Percentiles rank a stretch among this genome's conserved stretches.
These are phyloP conservation scores for Phyllostachys edulis DNA, from an alignment of 176 grass and related monocot genomes.

Conservation along the genomic window DNA sequence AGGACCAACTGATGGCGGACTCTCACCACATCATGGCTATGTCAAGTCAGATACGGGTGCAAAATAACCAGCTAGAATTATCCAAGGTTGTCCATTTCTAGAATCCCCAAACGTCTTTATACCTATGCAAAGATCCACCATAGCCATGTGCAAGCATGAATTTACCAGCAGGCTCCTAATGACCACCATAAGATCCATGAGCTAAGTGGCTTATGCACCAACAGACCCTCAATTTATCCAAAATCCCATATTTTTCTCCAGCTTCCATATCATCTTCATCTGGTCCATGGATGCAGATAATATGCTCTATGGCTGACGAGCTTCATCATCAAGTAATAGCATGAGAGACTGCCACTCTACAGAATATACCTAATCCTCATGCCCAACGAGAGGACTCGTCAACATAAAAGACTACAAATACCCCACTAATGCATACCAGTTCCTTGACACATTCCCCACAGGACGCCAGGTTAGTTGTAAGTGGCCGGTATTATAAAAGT, in stretches of 20 bases:
- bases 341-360: conserved; percentile 81
- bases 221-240: conserved; percentile 87
- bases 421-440: no score
- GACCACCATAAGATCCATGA: conserved; percentile 90
- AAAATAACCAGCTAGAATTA: conserved; percentile 92
- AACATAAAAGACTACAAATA: no score
- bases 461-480: no score
- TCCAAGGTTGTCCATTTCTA: conserved; percentile 82
- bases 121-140: conserved; percentile 92
- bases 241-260: conserved; percentile 80
- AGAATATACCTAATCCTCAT: no score
- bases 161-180: conserved; percentile 73
- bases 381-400: no score
- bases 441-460: no score
- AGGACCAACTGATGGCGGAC: conserved; percentile 85
- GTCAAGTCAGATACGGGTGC: conserved; percentile 79
- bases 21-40: conserved; percentile 69
- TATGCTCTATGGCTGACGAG: conserved; percentile 79
- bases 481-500: no score
- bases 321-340: conserved; percentile 43
- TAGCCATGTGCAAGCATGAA: conserved; percentile 90
- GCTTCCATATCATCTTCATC: conserved; percentile 96
- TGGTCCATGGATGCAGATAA: conserved; percentile 98
- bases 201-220: conserved; percentile 88
- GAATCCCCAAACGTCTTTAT: conserved; percentile 77